Base-by-base conservation (phyloP, 148 eudicot genomes). In the Fallopia convolvulus region DNA sequence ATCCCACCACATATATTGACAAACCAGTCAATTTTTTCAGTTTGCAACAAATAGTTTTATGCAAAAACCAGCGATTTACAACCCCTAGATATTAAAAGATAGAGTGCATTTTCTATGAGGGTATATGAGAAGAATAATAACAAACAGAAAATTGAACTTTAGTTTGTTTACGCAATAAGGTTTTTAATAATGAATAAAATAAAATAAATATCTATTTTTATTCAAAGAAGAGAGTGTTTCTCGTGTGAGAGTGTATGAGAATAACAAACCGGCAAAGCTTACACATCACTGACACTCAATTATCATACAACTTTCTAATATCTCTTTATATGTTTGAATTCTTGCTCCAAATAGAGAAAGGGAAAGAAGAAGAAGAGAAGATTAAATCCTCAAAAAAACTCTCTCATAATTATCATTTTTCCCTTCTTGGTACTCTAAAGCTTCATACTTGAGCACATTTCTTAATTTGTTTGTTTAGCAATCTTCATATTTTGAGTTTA, bases 261-360 rank as follows among this genome's bases (percentile, higher is more conserved):
- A 15, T 63, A 66, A 36, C n/a, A 66, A 33, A 68, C 44, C 72
- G 21, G 72, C 8, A 68, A 68, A 36, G 33, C 72, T 68, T 68
- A 68, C 46, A 33, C 42, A 68, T 68, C 21, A 68, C 20, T 68
- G 46, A 68, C 47, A 44, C 47, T 44, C 47, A 44, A 44, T 44
- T 44, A 30, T 14, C 46, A 46, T 33, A 68, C 9, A 3, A 46
- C 42, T n/a, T n/a, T 33, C 10, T 68, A n/a, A 14, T 33, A 5
- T 68, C 33, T 8, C 42, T 36, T 17, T 36, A 33, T 68, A 68
- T 33, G 32, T 36, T 14, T 33, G 42, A 30, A 9, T 32, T 6
- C 4, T 30, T 68, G 41, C 72, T 68, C 72, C 17, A 68, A 33
- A 36, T 36, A 68, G 21, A 68, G 44, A 68, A 32, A 30, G 30